Base-by-base conservation (phyloP, 2,329 filamentous ascomycete species). In the Colletotrichum sp. region DNA sequence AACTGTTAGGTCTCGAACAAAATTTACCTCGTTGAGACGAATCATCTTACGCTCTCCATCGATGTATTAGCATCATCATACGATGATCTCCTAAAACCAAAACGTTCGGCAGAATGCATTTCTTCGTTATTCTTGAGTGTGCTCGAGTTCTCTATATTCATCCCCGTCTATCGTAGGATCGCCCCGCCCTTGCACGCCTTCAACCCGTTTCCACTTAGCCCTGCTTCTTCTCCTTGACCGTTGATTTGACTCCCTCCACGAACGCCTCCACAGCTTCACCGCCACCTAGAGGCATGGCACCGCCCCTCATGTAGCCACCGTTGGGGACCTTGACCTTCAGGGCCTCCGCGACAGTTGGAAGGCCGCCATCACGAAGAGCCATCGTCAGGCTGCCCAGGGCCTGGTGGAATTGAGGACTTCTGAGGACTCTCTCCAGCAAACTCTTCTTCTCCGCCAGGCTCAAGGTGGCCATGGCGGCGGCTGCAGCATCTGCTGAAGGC, bases 251-350 rank as follows among this genome's bases (percentile, higher is more conserved):
- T 5, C 96, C 97, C 72, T 98, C 92, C 26, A 99, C 90, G 85
- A 99, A 99, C 5, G 95, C 95, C 86, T 98, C 94, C 3, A 99
- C 93, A 15, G 96, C 96, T 80, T 97, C 94, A 8, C 94, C 95
- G 69, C 96, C 96, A 59, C 96, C 96, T 62, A 98, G 85, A 3
- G 96, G 96, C 87, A 98, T 93, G 67, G 92, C 94, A 8, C 95
- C 94, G 71, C 94, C 93, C 77, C 90, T 90, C 81, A 98, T 90
- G 78, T 95, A 94, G 5, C 96, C 96, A n/a, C 94, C 94, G 82
- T 98, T 95, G 81, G 94, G 91, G 24, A 99, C 92, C 79, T 92
- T 92, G 75, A 99, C 91, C 8, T 93, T 91, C 52, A 99, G 87
- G 6, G 96, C 96, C 80, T 98, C 96, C 8, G 95, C 94, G 78